Base-by-base conservation (phyloP, 805 yeast genomes). In the Teunomyces kruisii region DNA sequence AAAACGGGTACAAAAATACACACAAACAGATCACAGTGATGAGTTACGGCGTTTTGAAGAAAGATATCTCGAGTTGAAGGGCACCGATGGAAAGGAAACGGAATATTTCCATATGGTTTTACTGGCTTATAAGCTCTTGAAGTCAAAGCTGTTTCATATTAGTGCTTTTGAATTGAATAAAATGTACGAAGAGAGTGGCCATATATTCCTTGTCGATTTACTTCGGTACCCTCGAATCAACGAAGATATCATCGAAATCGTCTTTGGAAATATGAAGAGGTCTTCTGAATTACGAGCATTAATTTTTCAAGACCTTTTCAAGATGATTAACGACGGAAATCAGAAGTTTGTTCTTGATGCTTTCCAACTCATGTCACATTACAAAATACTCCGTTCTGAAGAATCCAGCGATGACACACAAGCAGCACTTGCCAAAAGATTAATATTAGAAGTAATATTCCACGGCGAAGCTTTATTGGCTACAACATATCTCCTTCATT, bases 391-490 rank as follows among this genome's bases (percentile, higher is more conserved):
- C n/a, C 28, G 28, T 5, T n/a, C 26, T 9, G 38, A 13, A 12
- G 12, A 22, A 4, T 15, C 8, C 9, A 24, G 6, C 12, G 17
- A 35, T 6, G 27, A 35, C 15, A 19, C 32, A n/a, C 26, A 4
- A 3, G 6, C 40, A 27, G 27, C 28, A 2, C 41, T 43, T 9
- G 58, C 47, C 15, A 54, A 51, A 28, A 22, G 50, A 17, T 24
- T 64, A 8, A 45, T 61, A 1, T 30, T 32, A 2, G 59, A 53
- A 35, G 46, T 64, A 2, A 45, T 48, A 4, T 13, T 43, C 3
- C 45, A 50, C 9, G 67, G 67, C 3, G 65, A 62, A 7, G 52
- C 52, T 10, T 31, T 62, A 9, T 40, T 61, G 7, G 65, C 64
- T 3, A 32, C 57, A 9, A 51, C 63, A 29, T 56, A 51, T 37